Evolutionary conservation across 208 protist species (phyloP).

Genomic region (Acanthamoeba healyi): DNA sequence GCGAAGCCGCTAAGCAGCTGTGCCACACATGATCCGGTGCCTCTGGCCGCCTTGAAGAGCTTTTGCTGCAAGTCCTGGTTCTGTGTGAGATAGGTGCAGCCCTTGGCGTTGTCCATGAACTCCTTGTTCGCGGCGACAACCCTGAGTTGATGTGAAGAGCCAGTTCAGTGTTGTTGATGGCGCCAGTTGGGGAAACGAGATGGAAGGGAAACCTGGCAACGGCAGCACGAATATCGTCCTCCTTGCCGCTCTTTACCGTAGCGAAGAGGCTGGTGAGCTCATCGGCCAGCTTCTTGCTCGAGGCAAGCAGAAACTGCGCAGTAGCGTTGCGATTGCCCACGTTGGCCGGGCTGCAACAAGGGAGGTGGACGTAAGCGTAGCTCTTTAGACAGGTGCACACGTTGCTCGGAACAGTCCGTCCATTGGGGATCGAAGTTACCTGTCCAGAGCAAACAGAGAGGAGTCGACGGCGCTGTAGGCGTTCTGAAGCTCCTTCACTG

Average conservation of each 20-base stretch:
- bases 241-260: conserved; percentile 3
- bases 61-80: conserved; percentile 16
- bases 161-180: too few relatives aligned
- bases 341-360: conserved; percentile 52
- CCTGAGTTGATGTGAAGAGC: too few relatives aligned
- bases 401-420: too few relatives aligned
- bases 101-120: conserved; percentile 62
- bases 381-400: too few relatives aligned
- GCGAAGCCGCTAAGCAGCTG: not conserved
- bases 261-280: conserved; percentile 19
- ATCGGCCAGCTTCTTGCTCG: conserved; percentile 46
- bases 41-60: not conserved
- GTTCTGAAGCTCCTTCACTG: conserved; percentile 28
- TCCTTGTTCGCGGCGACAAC: conserved; percentile 43
- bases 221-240: conserved; percentile 30
- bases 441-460: conserved; percentile 60
- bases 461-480: conserved; percentile 57
- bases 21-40: not conserved
- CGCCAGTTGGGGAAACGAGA: too few relatives aligned
- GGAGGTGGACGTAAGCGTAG: too few relatives aligned
- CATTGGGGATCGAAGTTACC: too few relatives aligned
- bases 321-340: conserved; percentile 36
- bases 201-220: not conserved
- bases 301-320: conserved; percentile 29
- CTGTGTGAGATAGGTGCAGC: conserved; percentile 18